phyloP scores from a whole-genome alignment of 306 rosid genomes.

The barrel medic (Medicago truncatula) region DNA sequence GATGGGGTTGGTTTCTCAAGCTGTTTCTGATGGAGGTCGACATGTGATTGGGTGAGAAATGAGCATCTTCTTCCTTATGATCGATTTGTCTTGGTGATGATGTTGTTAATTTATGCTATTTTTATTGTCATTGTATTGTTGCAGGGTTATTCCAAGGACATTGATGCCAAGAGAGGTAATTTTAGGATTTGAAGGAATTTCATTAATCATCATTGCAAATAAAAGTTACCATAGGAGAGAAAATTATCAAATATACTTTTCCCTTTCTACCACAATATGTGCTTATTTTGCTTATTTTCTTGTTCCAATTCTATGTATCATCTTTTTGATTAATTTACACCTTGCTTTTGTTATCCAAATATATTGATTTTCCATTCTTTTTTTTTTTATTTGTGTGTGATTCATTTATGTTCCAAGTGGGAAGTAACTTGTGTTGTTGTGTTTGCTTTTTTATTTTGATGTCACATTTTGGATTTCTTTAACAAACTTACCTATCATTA shows the following conservation, averaged over 20 bases:
- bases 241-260: constrained; percentile 45
- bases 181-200: constrained; percentile 40
- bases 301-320: constrained; percentile 25
- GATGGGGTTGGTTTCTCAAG: constrained; percentile 94
- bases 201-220: constrained; percentile 21
- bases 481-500: constrained; percentile 32
- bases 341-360: constrained; percentile 65
- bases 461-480: constrained; percentile 30
- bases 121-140: constrained; percentile 50
- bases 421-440: constrained; percentile 22
- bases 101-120: constrained; percentile 27
- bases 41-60: constrained; percentile 89
- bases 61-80: neutral
- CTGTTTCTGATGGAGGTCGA: constrained; percentile 87
- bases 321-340: constrained; percentile 50
- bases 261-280: constrained; percentile 19
- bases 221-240: constrained; percentile 35
- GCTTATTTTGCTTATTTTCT: constrained; percentile 15
- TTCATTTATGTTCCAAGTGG: constrained; percentile 25
- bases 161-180: constrained; percentile 96
- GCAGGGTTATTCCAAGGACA: constrained; percentile 94
- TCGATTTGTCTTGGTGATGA: neutral
- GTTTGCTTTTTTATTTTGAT: constrained; percentile 29
- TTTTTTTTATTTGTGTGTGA: neutral
- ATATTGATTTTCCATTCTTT: neutral